Evolutionary conservation across 148 eudicot species (phyloP).

Genomic region (Selenicereus undatus): DNA sequence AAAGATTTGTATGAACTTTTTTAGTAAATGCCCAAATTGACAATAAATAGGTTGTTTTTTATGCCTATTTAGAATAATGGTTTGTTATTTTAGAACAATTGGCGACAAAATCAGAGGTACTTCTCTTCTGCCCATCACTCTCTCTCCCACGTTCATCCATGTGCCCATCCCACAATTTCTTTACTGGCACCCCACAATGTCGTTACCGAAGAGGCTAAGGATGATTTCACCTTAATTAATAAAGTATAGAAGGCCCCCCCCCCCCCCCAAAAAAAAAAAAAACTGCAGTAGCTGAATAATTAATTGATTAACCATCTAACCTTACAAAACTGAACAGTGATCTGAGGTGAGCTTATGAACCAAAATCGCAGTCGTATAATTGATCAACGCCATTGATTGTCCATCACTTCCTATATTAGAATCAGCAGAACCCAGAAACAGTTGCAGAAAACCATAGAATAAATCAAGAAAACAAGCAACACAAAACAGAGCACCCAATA

Average conservation of each 20-base stretch:
- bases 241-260: no score
- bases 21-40: no score
- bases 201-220: constrained; percentile 4
- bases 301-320: constrained; percentile 6
- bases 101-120: neutral
- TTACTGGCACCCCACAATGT: constrained; percentile 21
- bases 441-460: neutral
- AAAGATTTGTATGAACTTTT: no score
- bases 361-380: constrained; percentile 8
- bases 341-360: constrained; percentile 13
- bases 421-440: constrained; percentile 19
- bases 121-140: constrained; percentile 20
- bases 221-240: constrained; percentile 2
- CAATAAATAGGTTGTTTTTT: no score
- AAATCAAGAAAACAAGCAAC: neutral
- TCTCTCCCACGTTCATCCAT: constrained; percentile 33
- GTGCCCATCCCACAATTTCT: constrained; percentile 10
- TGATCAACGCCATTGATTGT: neutral
- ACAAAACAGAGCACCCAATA: neutral
- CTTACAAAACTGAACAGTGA: constrained; percentile 11
- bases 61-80: no score
- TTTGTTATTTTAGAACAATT: no score
- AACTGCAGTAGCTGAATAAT: neutral
- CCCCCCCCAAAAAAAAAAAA: no score
- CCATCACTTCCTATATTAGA: neutral